Evolutionary conservation across 2,329 filamentous ascomycete genomes (phyloP).

Genomic region (Nemania abortiva): DNA sequence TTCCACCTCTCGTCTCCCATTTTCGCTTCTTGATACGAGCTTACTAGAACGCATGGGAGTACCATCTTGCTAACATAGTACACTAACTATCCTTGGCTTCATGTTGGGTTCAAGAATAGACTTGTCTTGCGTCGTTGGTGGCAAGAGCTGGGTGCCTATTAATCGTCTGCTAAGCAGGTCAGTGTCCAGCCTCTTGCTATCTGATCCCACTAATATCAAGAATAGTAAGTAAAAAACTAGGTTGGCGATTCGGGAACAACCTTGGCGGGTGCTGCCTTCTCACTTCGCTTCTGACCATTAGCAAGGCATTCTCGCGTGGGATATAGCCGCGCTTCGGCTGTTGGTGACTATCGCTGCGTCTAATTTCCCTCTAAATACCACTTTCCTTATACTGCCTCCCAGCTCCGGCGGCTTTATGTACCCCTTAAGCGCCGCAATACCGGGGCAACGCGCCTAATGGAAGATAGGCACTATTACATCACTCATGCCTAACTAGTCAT

Average conservation of each 20-base stretch:
- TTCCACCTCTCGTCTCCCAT: neutral
- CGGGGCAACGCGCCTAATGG: constrained; percentile 3
- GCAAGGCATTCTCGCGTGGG: neutral
- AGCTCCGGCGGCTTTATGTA: neutral
- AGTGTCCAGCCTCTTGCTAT: neutral
- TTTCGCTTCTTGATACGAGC: neutral
- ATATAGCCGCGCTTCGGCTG: constrained; percentile 12
- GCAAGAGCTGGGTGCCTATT: neutral
- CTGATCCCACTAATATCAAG: neutral
- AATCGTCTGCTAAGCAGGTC: neutral
- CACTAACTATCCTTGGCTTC: neutral
- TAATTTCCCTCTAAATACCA: constrained; percentile 10
- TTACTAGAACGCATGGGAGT: neutral
- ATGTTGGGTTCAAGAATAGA: constrained; percentile 17
- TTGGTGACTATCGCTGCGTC: constrained; percentile 29
- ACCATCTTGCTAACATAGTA: neutral
- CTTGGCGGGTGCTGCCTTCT: constrained; percentile 1
- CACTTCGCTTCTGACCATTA: neutral
- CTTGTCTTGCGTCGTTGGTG: constrained; percentile 12
- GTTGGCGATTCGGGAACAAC: neutral
- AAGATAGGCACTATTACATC: constrained; percentile 2
- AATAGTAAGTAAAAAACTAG: neutral
- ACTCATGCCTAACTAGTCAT: neutral
- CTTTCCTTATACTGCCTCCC: constrained; percentile 19
- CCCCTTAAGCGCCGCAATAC: neutral